phyloP scores from a whole-genome alignment of 1,284 basidiomycete genomes.

The Apiotrichum siamense region DNA sequence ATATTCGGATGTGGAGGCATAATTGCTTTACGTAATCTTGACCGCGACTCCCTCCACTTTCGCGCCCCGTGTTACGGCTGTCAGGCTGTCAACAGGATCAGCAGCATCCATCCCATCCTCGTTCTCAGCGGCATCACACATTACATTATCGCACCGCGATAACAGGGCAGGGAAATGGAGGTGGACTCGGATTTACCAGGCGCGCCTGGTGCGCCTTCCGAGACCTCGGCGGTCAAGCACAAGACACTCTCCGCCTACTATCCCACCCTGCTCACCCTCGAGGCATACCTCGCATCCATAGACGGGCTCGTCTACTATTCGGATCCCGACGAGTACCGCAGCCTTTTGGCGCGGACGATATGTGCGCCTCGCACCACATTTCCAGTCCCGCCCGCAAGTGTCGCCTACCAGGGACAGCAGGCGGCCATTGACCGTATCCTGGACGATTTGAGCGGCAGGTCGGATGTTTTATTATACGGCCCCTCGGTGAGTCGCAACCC shows the following conservation, averaged over 20 bases:
- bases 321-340: constrained; percentile 24
- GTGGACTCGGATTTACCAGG: neutral
- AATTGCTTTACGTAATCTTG: no score
- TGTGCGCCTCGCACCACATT: constrained; percentile 15
- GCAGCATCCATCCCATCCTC: no score
- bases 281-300: constrained; percentile 8
- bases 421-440: constrained; percentile 33
- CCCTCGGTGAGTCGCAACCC: constrained; percentile 26
- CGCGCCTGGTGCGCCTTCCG: no score
- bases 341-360: constrained; percentile 19
- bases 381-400: neutral
- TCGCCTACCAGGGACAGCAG: constrained; percentile 12
- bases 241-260: constrained; percentile 42
- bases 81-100: no score
- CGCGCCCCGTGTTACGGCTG: no score
- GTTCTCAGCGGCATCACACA: no score
- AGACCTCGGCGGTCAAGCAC: constrained; percentile 18
- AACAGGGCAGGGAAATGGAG: neutral
- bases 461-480: constrained; percentile 22
- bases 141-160: no score
- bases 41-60: no score
- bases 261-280: constrained; percentile 22
- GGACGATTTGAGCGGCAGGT: constrained; percentile 17
- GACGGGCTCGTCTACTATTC: constrained; percentile 9
- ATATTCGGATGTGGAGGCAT: no score